Conservation (phyloP, 1,284 basidiomycete species). For the Agaricales sp. region DNA sequence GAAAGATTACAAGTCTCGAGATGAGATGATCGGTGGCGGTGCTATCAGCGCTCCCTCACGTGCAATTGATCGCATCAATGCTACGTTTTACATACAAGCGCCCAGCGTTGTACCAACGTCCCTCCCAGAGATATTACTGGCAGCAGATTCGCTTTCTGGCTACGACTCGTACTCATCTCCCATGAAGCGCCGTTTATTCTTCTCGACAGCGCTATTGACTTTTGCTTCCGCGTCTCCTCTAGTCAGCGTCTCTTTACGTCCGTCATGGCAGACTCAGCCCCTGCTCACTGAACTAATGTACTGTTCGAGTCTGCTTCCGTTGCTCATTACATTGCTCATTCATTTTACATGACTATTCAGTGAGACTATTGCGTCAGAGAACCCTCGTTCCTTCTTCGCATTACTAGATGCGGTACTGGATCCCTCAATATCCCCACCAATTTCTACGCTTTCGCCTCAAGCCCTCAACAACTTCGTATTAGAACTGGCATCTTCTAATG, state of each 20-base stretch:
- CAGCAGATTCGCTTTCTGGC: too few species aligned
- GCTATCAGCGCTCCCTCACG: too few species aligned
- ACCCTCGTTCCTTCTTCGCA: slow-evolving; percentile 59
- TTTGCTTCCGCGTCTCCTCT: slow-evolving; percentile 41
- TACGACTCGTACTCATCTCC: too few species aligned
- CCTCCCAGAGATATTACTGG: too few species aligned
- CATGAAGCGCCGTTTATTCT: neutral
- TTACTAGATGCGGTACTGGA: slow-evolving; percentile 55
- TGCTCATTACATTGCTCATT: slow-evolving; percentile 6
- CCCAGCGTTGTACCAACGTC: too few species aligned
- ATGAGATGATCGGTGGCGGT: slow-evolving; percentile 10
- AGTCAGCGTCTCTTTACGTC: slow-evolving; percentile 68
- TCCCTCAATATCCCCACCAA: slow-evolving; percentile 28
- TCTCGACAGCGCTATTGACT: neutral
- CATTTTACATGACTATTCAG: slow-evolving; percentile 17
- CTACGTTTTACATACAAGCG: too few species aligned
- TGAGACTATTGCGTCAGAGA: slow-evolving; percentile 47
- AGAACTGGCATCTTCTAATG: slow-evolving; percentile 33
- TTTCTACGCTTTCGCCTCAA: slow-evolving; percentile 31
- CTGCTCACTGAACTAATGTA: slow-evolving; percentile 78
- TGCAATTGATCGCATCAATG: too few species aligned
- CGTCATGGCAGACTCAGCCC: slow-evolving; percentile 73
- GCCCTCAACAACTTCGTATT: slow-evolving; percentile 46
- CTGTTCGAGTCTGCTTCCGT: slow-evolving; percentile 19
- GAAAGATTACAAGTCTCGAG: slow-evolving; percentile 9